Base-by-base conservation (phyloP, 1,284 basidiomycete species). In the Pseudozyma sp. region DNA sequence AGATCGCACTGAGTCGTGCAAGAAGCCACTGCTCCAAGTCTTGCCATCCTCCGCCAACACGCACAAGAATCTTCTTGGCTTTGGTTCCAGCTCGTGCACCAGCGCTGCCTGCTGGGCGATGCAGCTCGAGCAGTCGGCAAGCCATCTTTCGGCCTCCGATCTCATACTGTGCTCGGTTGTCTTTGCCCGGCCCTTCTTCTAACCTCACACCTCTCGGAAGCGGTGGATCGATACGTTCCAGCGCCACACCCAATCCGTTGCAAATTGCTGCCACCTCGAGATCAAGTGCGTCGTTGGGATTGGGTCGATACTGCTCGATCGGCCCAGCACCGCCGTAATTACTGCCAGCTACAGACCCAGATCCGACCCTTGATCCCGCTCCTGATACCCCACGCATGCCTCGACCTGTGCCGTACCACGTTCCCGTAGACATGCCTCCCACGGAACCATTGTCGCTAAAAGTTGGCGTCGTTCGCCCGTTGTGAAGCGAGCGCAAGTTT, bases 171-270 rank as follows among this genome's bases (percentile, higher is more conserved):
- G 93, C 92, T 77, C 90, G 89, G 72, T 93, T 87, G 85, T 94
- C 92, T 83, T 93, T 91, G 51, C 91, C 90, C 54, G 90, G 90
- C 75, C 89, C 90, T 31, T 80, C 70, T 31, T 84, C 80, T 5
- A 77, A 50, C 90, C 92, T 39, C 87, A 85, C 70, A 83, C 88
- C 85, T 11, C 72, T 51, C 25, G 87, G 89, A 70, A 94, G 82
- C 9, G 90, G 91, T 19, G 92, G 90, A 79, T 95, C 93, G 11
- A 94, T 87, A 2, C 94, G 90, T 79, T 92, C 91, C 58, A 95
- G 88, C 16, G 91, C 83, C 56, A 95, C 87, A 18, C 90, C 87
- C 45, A 93, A 89, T 16, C 89, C 88, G 83, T 95, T 94, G 68
- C 90, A 91, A 44, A 94, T 86, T 36, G 86, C 86, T 5, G 92